A percentile compares a stretch with the other conserved stretches of the same genome.
phyloP scores from a whole-genome alignment of 495 filamentous ascomycete genomes.

The Aspergillus cavernicola region DNA sequence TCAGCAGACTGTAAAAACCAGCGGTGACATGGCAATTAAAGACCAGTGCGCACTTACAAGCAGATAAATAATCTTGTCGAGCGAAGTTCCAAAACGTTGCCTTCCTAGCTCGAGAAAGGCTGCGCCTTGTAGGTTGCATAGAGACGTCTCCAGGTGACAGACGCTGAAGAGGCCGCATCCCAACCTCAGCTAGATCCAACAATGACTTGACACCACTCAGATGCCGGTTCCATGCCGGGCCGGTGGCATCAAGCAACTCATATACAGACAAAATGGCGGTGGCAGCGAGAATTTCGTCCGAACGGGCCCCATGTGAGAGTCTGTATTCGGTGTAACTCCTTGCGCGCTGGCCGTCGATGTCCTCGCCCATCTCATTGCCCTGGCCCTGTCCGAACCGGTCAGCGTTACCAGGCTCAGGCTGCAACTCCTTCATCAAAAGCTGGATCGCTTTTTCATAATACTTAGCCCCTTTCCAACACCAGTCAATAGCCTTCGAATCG shows the following conservation, averaged over 20 bases:
- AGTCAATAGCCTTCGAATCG: constrained; percentile 44
- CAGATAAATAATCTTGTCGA: constrained; percentile 60
- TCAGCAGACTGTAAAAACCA: not conserved
- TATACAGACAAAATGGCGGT: constrained; percentile 62
- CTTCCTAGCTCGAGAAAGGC: constrained; percentile 51
- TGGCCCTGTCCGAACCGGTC: constrained; percentile 39
- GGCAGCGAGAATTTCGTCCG: constrained; percentile 59
- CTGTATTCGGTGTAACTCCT: constrained; percentile 38
- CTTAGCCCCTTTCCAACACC: constrained; percentile 54
- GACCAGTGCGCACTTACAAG: constrained; percentile 44
- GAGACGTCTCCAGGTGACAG: constrained; percentile 34
- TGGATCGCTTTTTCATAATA: constrained; percentile 63
- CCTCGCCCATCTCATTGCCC: constrained; percentile 30
- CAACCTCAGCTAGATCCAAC: constrained; percentile 59
- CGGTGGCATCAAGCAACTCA: constrained; percentile 59
- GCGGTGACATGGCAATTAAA: not conserved
- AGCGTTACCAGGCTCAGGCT: constrained; percentile 41
- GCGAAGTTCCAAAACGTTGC: constrained; percentile 67
- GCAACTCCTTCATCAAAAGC: constrained; percentile 56
- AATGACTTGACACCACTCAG: constrained; percentile 60
- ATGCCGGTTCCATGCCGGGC: constrained; percentile 60
- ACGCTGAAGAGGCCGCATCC: constrained; percentile 55
- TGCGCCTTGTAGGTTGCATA: constrained; percentile 30
- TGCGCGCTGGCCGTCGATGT: constrained; percentile 34
- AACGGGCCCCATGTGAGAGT: constrained; percentile 41